Base-by-base conservation (phyloP, 495 filamentous ascomycete genomes). In the Aspergillus panamensis region DNA sequence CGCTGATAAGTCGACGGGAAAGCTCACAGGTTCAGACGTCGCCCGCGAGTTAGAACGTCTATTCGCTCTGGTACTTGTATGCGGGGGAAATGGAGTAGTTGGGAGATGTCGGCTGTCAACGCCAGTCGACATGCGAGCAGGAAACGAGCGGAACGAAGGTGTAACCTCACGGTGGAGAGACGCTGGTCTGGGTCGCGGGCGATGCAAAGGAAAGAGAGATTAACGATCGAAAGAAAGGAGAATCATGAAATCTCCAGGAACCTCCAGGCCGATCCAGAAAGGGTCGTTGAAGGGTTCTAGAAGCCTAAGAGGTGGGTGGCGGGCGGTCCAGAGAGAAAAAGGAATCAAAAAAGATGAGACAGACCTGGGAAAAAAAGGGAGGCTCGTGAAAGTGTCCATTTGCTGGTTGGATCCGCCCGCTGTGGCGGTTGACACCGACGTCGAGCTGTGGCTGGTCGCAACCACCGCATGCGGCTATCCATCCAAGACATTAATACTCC, bases 71-170 rank as follows among this genome's bases (percentile, higher is more conserved):
- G 63, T 56, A 51, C 55, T 51, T 30, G 61, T 20, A 55, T 64
- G 45, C 43, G 55, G 39, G 45, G 45, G 50, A 47, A 64, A 66
- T 55, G 50, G 61, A 50, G 30, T 57, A 57, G 54, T 48, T 53
- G 59, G 53, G 33, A 47, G 51, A 32, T 64, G 62, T 66, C 66
- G 69, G 57, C 61, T 61, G 68, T 73, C 71, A 62, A 76, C 66
- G 65, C 73, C 72, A 68, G 76, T 77, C 73, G 76, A 79, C 76
- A 79, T 79, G 62, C 76, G 74, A 77, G 70, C 73, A 72, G 71
- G 50, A 55, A 55, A 48, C 17, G 51, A 55, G 40, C 16, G 58
- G 32, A 45, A 45, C 17, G 20, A 30, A 40, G 31, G 44, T 57
- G 55, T 20, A 35, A 51, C 62, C 60, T 63, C 45, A 49, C 58